These are phyloP conservation scores for Vaccinium darrowii DNA, from an alignment of 148 eudicot genomes.

Conservation along the genomic window DNA sequence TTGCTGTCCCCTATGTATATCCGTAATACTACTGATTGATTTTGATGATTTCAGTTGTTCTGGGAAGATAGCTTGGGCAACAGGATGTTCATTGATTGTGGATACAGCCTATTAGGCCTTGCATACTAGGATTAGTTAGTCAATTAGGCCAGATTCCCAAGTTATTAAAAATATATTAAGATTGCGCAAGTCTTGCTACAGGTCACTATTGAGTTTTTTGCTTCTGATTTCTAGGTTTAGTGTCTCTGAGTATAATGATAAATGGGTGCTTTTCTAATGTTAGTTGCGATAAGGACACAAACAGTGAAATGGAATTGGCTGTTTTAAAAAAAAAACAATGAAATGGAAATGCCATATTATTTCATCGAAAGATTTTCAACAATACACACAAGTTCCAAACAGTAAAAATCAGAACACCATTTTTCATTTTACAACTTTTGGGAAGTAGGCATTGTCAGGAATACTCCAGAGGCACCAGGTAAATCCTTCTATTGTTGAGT, in stretches of 20 bases:
- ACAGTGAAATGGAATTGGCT: no score
- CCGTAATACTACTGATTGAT: no score
- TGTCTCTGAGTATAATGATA: not conserved
- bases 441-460: conserved; percentile 99
- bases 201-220: not conserved
- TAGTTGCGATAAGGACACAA: not conserved
- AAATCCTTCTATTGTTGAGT: no score
- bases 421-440: conserved; percentile 47
- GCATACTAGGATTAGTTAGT: not conserved
- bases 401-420: not conserved
- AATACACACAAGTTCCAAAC: not conserved
- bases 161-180: conserved; percentile 16
- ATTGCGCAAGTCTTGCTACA: not conserved
- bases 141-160: not conserved
- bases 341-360: not conserved
- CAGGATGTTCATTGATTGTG: not conserved
- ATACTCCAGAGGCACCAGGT: no score
- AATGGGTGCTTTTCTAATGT: not conserved
- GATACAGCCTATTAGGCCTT: not conserved
- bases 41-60: not conserved
- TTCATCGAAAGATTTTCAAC: not conserved
- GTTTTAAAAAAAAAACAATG: not conserved
- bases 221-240: not conserved
- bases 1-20: no score
- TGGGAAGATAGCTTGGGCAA: not conserved